Evolutionary conservation across 352 stramenopile genomes (phyloP), one percentile per base, ranked within the genome.

Genomic region (Plasmopara muralis): DNA sequence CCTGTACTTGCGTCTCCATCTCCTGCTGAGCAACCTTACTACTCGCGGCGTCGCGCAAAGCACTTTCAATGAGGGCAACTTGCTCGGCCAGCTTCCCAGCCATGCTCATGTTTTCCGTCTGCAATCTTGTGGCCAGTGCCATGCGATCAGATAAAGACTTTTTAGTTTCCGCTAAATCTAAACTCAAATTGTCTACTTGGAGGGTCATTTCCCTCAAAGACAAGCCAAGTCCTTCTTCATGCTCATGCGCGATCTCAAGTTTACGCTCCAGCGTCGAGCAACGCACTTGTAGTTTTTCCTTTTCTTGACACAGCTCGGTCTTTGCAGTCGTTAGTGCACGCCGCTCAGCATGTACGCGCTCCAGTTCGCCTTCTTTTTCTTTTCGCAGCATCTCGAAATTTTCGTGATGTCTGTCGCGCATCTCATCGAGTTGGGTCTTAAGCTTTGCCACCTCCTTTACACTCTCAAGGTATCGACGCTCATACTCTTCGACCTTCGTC

Each of bases 41-140:
- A 14, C 61, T 55, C 1, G 67, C 55, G 16, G 73, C 77, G 15
- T 92, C 78, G 0, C 76, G 77, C 13, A 89, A 40, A 6, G 82
- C 78, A 28, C 66, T 68, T 52, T 92, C 82, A 43, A 92, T 83
- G 15, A 85, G 58, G 7, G 75, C 82, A 0, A 83, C 82, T 41
- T 89, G 79, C 49, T 92, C 82, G 7, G 82, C 82, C 46, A 89
- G 65, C 35, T 87, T 89, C 15, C 77, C 74, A n/a, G 82, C 78
- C 30, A 89, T 85, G 1, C 68, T 68, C 74, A 93, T 89, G 56
- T 94, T 92, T 47, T 94, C 84, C 0, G 79, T 89, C 51, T 93
- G 78, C 54, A 92, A 60, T 9, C 83, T 80, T 29, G 85, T 87
- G 9, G 83, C 83, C 15, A 90, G 67, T 6, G 81, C 79, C 64